Evolutionary conservation across 176 grass and related monocot species (phyloP).

Genomic region (Hsuehochloa calcarea): DNA sequence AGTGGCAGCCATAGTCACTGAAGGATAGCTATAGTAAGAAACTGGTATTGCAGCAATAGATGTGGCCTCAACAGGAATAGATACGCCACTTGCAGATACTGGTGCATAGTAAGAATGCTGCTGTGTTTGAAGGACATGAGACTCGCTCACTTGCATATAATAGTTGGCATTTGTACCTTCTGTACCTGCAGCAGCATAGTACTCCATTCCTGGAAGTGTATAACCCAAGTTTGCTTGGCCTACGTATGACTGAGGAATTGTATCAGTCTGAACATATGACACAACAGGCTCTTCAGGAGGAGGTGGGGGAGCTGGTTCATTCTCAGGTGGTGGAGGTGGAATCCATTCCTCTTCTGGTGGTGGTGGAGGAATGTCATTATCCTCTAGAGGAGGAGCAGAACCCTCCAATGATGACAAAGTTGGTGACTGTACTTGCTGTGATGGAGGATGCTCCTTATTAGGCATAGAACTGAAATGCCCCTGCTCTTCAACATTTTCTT

Average conservation of each 20-base stretch:
- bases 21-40: constrained; percentile 58
- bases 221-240: constrained; percentile 59
- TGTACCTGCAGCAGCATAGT: constrained; percentile 53
- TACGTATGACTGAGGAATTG: constrained; percentile 49
- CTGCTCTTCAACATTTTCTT: constrained; percentile 52
- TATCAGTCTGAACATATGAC: constrained; percentile 40
- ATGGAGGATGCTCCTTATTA: constrained; percentile 32
- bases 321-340: constrained; percentile 82
- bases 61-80: constrained; percentile 54
- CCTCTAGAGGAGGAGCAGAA: constrained; percentile 46
- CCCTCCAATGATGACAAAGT: constrained; percentile 21
- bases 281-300: constrained; percentile 55
- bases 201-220: constrained; percentile 56
- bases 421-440: constrained; percentile 27
- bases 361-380: constrained; percentile 58
- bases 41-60: constrained; percentile 44
- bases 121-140: constrained; percentile 45
- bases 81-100: constrained; percentile 46
- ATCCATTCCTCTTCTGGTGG: constrained; percentile 82
- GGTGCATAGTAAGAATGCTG: constrained; percentile 58
- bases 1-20: constrained; percentile 17
- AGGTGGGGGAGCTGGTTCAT: constrained; percentile 63
- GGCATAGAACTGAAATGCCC: not conserved
- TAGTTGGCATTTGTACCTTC: constrained; percentile 52
- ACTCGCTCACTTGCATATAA: constrained; percentile 56